phyloP scores from a whole-genome alignment of 2,329 filamentous ascomycete genomes.

The Diaporthe sp. region DNA sequence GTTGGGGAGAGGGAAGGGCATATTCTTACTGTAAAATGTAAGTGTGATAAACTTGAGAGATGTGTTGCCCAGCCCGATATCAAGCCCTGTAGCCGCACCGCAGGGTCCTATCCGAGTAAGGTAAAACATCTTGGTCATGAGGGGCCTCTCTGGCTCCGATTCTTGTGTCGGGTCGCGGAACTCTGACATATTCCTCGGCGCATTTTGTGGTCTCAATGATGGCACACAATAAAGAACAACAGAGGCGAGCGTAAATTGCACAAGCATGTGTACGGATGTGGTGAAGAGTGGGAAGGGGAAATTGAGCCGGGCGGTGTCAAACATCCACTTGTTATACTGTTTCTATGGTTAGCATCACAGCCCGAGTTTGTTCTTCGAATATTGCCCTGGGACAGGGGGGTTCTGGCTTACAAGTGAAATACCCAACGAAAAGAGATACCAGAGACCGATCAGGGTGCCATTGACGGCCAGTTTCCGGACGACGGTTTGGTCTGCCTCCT shows the following conservation, averaged over 20 bases:
- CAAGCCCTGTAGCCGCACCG: conserved; percentile 90
- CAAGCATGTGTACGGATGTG: conserved; percentile 94
- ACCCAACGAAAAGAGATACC: conserved; percentile 92
- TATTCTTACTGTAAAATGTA: conserved; percentile 86
- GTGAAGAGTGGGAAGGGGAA: conserved; percentile 97
- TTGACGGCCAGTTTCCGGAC: conserved; percentile 80
- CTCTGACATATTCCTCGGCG: conserved; percentile 57
- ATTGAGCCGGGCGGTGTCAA: conserved; percentile 84
- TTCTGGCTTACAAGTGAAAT: conserved; percentile 82
- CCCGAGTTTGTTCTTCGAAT: not conserved
- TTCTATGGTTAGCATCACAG: conserved; percentile 14
- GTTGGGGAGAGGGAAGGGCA: not conserved
- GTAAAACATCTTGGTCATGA: conserved; percentile 93
- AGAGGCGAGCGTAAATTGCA: conserved; percentile 87
- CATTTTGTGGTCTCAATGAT: conserved; percentile 77
- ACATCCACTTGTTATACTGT: conserved; percentile 99
- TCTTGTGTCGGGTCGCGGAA: conserved; percentile 55
- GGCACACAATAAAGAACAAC: conserved; percentile 87
- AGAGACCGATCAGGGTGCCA: conserved; percentile 83
- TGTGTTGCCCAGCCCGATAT: conserved; percentile 96
- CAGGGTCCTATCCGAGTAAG: conserved; percentile 92
- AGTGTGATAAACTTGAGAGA: conserved; percentile 96
- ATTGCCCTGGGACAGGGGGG: not conserved
- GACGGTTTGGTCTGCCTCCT: conserved; percentile 81
- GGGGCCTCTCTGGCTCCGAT: conserved; percentile 66